These are phyloP conservation scores for Tothia fuscella DNA, from an alignment of 2,329 filamentous ascomycete genomes.

Conservation along the genomic window DNA sequence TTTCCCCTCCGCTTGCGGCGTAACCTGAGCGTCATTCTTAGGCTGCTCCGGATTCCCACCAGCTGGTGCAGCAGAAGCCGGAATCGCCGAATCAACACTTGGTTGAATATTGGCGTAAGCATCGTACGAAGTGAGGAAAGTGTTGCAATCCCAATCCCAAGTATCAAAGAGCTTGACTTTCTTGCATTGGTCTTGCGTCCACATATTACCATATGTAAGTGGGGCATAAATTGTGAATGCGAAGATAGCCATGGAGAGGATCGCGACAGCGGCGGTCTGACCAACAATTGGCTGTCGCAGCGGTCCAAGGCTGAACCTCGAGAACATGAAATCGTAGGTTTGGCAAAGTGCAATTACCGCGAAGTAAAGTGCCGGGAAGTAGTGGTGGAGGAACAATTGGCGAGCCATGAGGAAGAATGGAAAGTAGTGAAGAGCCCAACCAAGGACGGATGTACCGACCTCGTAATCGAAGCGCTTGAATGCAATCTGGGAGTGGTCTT, in stretches of 20 bases:
- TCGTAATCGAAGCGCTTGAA: conserved; percentile 99
- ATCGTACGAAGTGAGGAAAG: conserved; percentile 18
- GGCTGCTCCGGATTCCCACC: conserved; percentile 22
- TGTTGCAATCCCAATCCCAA: conserved; percentile 99
- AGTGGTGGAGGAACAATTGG: conserved; percentile 79
- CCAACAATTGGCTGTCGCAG: conserved; percentile 62
- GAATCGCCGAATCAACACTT: conserved; percentile 2
- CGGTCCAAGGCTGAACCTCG: conserved; percentile 56
- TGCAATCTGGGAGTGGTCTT: conserved; percentile 66
- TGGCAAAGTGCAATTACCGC: conserved; percentile 82
- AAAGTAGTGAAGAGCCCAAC: conserved; percentile 98
- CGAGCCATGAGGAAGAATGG: conserved; percentile 97
- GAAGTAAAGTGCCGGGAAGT: conserved; percentile 95
- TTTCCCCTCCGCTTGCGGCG: conserved; percentile 7
- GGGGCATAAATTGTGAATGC: conserved; percentile 81
- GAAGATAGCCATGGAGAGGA: conserved; percentile 61
- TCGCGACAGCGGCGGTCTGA: conserved; percentile 57
- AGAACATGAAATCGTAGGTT: conserved; percentile 72
- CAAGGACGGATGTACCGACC: conserved; percentile 77
- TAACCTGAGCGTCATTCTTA: conserved; percentile 21
- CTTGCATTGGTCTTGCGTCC: conserved; percentile 82
- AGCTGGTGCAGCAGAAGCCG: conserved; percentile 11
- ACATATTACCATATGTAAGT: conserved; percentile 82
- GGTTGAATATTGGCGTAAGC: conserved; percentile 8
- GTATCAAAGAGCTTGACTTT: conserved; percentile 74